Conservation (phyloP, 768 basidiomycete genomes). For the Wakefieldia striispora region DNA sequence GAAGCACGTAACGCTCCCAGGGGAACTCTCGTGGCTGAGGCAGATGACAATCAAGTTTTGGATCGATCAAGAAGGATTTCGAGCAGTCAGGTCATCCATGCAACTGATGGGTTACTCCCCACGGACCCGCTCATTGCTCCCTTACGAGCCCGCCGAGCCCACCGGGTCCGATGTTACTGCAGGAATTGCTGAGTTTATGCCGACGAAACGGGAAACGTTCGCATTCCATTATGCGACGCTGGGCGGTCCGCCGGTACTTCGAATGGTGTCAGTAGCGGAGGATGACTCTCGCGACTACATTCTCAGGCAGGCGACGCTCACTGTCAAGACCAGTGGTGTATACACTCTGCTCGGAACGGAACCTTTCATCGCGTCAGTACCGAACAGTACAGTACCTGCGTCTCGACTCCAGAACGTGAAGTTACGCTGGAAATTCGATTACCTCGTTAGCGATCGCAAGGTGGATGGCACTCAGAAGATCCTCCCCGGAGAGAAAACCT, state of each 20-base stretch:
- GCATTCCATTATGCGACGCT: constrained; percentile 71
- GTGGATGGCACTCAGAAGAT: constrained; percentile 44
- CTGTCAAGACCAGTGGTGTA: constrained; percentile 68
- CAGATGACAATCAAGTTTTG: constrained; percentile 56
- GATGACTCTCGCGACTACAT: constrained; percentile 73
- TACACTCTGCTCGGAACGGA: constrained; percentile 74
- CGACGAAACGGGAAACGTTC: constrained; percentile 54
- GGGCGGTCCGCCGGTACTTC: constrained; percentile 64
- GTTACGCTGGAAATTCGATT: constrained; percentile 77
- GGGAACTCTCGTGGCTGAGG: constrained; percentile 51
- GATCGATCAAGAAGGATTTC: constrained; percentile 85
- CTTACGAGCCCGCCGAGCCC: constrained; percentile 26
- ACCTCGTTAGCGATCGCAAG: constrained; percentile 63
- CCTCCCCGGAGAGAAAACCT: constrained; percentile 63
- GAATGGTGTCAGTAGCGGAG: constrained; percentile 63
- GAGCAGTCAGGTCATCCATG: constrained; percentile 59
- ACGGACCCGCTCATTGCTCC: constrained; percentile 28
- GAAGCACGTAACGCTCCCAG: constrained; percentile 30
- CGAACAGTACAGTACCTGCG: constrained; percentile 17
- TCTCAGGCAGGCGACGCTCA: constrained; percentile 70
- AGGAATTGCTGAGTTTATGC: constrained; percentile 65
- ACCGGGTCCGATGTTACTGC: constrained; percentile 34
- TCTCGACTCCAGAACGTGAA: constrained; percentile 33
- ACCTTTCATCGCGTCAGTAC: constrained; percentile 25
- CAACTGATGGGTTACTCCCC: constrained; percentile 51